Evolutionary conservation across 139 green algal species (phyloP), one percentile per base, ranked within the genome.

Genomic region (Trebouxia sp.): DNA sequence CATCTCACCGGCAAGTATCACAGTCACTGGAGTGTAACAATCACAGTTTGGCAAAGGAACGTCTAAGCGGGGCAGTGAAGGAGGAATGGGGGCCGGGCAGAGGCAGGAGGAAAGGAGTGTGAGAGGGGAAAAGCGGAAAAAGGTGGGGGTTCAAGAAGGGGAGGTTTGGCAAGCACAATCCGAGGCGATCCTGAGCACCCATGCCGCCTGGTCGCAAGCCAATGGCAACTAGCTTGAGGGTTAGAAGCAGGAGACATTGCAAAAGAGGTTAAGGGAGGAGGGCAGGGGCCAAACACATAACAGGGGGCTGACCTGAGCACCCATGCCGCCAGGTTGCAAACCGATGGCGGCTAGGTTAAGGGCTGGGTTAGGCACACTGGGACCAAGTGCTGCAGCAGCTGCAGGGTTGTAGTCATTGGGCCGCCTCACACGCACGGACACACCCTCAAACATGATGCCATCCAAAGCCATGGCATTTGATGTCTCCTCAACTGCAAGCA

Each of bases 361-460:
- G 66, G 88, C 92, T 41, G 94, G 92, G 78, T 92, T 95, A 62
- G 97, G 96, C 32, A 87, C 86, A 43, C 75, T 88, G 47, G 95
- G 94, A 11, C 95, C 95, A 74, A 99, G 88, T 10, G 77, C 55
- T 17, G 90, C 89, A 0, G 96, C 96, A 6, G 90, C 90, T 0
- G 89, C 88, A 3, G 94, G 87, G 88, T 99, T 98, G 92, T 99
- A 99, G 85, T 99, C 97, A 78, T 98, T 98, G 65, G 97, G 97
- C 11, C 97, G 87, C 1, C 95, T 87, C 81, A 99, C 91, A 41
- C 97, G 90, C 78, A 99, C 89, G 8, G 81, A 90, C 35, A 96
- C 91, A 55, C 97, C 97, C 89, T 99, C 95, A 86, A 97, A 98
- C 92, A 97, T 95, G 86, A 98, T 96, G 80, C 94, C 94, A 75